phyloP scores from a whole-genome alignment of 805 yeast species.

The Nakazawaea ishiwadae region DNA sequence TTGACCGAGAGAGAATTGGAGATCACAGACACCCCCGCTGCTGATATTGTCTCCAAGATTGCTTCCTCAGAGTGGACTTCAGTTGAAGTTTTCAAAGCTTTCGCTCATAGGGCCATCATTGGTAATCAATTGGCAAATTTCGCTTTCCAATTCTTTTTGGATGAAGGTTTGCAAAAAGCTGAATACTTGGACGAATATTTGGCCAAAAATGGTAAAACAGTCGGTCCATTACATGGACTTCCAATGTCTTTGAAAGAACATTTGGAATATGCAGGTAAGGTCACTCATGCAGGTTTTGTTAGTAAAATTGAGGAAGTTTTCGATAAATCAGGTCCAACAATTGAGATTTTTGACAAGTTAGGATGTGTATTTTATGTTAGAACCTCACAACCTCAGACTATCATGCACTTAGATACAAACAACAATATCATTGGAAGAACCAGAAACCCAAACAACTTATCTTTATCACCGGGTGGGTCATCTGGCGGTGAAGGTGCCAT shows the following conservation, averaged over 20 bases:
- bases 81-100: conserved; percentile 41
- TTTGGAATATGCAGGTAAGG: conserved; percentile 41
- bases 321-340: conserved; percentile 33
- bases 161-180: conserved; percentile 45
- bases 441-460: conserved; percentile 42
- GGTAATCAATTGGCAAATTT: conserved; percentile 48
- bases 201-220: conserved; percentile 37
- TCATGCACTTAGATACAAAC: conserved; percentile 52
- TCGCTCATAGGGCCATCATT: conserved; percentile 41
- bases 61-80: conserved; percentile 34
- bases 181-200: conserved; percentile 47
- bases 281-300: conserved; percentile 49
- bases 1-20: conserved; percentile 29
- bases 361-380: conserved; percentile 54
- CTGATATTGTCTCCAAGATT: conserved; percentile 27
- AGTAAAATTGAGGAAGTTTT: conserved; percentile 34
- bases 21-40: conserved; percentile 38
- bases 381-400: conserved; percentile 51
- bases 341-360: conserved; percentile 38
- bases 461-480: conserved; percentile 48
- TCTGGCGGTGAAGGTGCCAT: conserved; percentile 50
- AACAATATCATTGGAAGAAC: conserved; percentile 51
- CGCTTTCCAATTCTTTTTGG: conserved; percentile 40
- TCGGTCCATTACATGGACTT: conserved; percentile 60
- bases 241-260: conserved; percentile 64